A percentile compares a stretch with the other conserved stretches of the same genome.
Evolutionary conservation across 1,284 basidiomycete genomes (phyloP).

Genomic region (Rhodotorula glutinis): DNA sequence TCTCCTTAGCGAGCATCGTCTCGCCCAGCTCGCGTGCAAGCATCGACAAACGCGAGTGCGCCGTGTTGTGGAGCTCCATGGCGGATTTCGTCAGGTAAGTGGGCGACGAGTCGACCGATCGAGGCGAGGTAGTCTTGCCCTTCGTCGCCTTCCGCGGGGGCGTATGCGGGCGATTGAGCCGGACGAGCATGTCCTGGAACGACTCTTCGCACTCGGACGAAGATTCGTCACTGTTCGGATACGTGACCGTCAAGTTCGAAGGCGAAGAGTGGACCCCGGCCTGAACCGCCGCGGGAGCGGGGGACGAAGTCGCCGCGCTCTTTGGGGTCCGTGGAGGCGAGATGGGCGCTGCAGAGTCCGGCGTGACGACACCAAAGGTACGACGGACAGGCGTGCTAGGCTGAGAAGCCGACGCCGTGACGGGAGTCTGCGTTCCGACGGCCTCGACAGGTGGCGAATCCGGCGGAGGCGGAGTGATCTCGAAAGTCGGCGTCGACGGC

Average conservation of each 20-base stretch:
- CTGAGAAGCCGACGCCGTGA: neutral
- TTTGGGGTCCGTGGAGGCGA: neutral
- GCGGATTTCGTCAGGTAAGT: constrained; percentile 19
- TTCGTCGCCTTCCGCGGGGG: constrained; percentile 3
- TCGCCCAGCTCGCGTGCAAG: constrained; percentile 25
- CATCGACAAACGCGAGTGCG: constrained; percentile 20
- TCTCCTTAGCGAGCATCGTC: constrained; percentile 9
- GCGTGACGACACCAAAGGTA: neutral
- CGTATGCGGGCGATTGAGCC: constrained; percentile 34
- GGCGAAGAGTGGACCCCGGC: constrained; percentile 24
- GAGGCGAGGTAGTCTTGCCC: neutral
- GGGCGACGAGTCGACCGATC: neutral
- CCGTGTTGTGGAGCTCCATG: constrained; percentile 27
- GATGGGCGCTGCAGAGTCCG: constrained; percentile 9
- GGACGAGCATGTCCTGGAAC: constrained; percentile 30
- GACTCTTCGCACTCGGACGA: constrained; percentile 34
- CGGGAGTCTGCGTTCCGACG: neutral
- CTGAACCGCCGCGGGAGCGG: constrained; percentile 11
- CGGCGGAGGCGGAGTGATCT: constrained; percentile 4
- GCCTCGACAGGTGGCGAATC: neutral
- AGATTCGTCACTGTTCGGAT: constrained; percentile 10
- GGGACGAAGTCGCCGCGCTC: constrained; percentile 2
- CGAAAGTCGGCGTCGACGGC: neutral
- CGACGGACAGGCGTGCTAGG: neutral
- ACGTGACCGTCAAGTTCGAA: constrained; percentile 10